These are phyloP conservation scores for Eragrostis tef DNA, from an alignment of 202 grass and related monocot genomes.

Conservation along the genomic window DNA sequence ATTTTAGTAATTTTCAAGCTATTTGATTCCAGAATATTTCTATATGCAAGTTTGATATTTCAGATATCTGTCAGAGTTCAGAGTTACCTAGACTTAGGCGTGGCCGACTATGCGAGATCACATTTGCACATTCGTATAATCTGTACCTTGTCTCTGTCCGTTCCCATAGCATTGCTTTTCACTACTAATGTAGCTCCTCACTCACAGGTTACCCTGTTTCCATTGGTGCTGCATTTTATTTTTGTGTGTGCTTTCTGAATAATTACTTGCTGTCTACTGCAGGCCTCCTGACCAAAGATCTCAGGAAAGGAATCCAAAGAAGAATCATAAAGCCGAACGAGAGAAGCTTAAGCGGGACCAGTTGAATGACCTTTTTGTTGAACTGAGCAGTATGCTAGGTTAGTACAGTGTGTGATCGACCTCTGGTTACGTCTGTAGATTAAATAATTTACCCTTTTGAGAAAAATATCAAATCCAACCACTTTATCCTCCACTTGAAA, in stretches of 20 bases:
- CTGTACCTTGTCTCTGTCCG: too few species aligned
- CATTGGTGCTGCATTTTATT: background rate
- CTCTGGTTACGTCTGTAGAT: conserved; percentile 29
- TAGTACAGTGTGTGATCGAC: conserved; percentile 23
- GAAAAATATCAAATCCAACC: conserved; percentile 2
- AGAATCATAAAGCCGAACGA: conserved; percentile 76
- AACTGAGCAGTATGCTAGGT: conserved; percentile 74
- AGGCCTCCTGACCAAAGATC: conserved; percentile 57
- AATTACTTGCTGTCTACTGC: conserved; percentile 12
- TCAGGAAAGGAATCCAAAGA: conserved; percentile 66
- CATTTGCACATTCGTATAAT: too few species aligned
- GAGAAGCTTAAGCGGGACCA: conserved; percentile 84
- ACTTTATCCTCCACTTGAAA: conserved; percentile 28
- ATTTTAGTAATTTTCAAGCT: background rate
- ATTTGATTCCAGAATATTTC: background rate
- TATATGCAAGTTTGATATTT: background rate
- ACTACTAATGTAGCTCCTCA: background rate
- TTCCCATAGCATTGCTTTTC: too few species aligned
- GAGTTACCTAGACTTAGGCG: background rate
- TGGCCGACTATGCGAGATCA: too few species aligned
- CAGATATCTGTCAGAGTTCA: background rate
- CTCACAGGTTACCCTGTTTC: background rate
- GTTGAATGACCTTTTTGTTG: conserved; percentile 78
- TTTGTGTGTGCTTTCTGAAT: conserved; percentile 24
- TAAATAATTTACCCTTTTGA: conserved; percentile 7